Base-by-base conservation (phyloP, 352 stramenopile species). In the Aphanomyces astaci region DNA sequence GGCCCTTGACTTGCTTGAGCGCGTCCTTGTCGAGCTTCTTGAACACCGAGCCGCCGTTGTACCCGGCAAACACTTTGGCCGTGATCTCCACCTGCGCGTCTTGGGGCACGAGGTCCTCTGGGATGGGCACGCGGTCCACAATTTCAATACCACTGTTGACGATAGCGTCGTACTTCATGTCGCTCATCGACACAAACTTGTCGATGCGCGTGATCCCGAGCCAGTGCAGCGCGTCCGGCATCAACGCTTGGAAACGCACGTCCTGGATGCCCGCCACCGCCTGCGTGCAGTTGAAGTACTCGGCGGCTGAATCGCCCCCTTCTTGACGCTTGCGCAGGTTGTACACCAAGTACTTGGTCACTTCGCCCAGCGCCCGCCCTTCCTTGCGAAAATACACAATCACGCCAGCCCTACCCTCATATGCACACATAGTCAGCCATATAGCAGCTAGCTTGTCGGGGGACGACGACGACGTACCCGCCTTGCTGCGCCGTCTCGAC, bases 151-250 rank as follows among this genome's bases (percentile, higher is more conserved):
- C 4, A 74, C 81, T 48, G 11, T 86, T 94, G 11, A 98, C 91
- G 73, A 99, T 99, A 40, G 97, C 97, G 72, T 99, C 94, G 84
- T 99, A 99, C 76, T 99, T 99, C 97, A 99, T 99, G 82, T 99
- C 96, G 71, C 87, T 98, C 97, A 99, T 99, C 54, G 90, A 97
- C 51, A 98, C 90, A 62, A 98, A 98, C 67, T 90, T 85, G 80
- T 98, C 87, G 64, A 96, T 95, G 76, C 93, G 95, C 17, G 78
- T 96, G 70, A 96, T 97, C 56, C 97, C 97, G 25, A 99, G 86
- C 90, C 97, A 99, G 78, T 99, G 97, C n/a, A 99, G 78, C 0
- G 95, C 92, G 82, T 99, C 97, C 2, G 97, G 97, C 97, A 99
- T 99, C 25, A 99, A 76, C 2, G 96, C 95, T 77, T 99, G 97